phyloP scores from a whole-genome alignment of 2,329 filamentous ascomycete species.

The Paraphoma sp. region DNA sequence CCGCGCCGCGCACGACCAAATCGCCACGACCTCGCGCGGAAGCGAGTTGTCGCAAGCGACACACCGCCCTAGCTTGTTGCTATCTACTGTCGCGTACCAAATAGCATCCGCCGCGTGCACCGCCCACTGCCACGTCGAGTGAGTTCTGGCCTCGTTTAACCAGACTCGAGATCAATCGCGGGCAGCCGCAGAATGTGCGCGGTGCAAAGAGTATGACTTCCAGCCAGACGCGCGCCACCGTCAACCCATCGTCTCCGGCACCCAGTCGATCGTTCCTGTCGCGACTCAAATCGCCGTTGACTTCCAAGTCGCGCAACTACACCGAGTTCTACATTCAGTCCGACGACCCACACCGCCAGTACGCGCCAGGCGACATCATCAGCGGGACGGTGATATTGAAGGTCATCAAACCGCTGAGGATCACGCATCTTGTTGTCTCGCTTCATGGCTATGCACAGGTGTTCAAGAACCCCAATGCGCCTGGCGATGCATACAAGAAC shows the following conservation, averaged over 20 bases:
- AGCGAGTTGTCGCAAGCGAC: neutral
- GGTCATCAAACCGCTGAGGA: constrained; percentile 74
- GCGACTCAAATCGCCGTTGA: constrained; percentile 63
- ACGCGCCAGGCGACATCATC: constrained; percentile 76
- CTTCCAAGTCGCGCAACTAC: constrained; percentile 67
- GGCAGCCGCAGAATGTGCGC: constrained; percentile 49
- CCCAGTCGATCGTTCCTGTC: constrained; percentile 54
- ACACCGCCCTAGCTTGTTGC: too few species aligned
- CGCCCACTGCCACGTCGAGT: too few species aligned
- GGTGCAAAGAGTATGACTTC: constrained; percentile 48
- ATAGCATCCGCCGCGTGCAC: too few species aligned
- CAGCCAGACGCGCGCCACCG: constrained; percentile 42
- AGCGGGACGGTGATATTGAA: constrained; percentile 75
- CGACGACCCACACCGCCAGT: constrained; percentile 78
- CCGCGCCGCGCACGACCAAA: neutral
- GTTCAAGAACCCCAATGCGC: constrained; percentile 72
- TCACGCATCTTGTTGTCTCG: constrained; percentile 81
- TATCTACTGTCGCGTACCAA: too few species aligned
- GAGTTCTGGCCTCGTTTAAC: constrained; percentile 1
- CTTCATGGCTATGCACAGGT: constrained; percentile 82
- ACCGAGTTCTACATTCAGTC: constrained; percentile 80
- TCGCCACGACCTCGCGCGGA: neutral
- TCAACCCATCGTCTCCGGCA: constrained; percentile 34
- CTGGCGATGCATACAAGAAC: constrained; percentile 59
- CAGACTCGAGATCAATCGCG: constrained; percentile 24